Percentiles rank a stretch among this genome's conserved stretches.
Evolutionary conservation across 805 yeast species (phyloP).

Genomic region (Starmerella kuoi): DNA sequence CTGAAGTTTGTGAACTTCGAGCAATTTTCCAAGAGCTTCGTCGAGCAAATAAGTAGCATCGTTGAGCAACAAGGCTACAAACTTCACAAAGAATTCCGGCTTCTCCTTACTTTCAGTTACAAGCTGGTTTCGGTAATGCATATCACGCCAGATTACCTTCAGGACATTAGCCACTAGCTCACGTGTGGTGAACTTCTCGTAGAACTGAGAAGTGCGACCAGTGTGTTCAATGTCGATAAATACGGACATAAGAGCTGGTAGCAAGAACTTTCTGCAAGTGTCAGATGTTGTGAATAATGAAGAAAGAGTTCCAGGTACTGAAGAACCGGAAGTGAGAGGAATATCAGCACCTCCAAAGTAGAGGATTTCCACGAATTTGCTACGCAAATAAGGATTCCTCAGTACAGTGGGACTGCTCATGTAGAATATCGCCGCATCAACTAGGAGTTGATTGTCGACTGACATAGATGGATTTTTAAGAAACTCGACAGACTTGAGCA

Average conservation of each 20-base stretch:
- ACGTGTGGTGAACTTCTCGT: constrained; percentile 87
- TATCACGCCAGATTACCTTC: constrained; percentile 71
- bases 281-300: constrained; percentile 51
- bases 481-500: constrained; percentile 29
- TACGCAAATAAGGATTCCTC: constrained; percentile 87
- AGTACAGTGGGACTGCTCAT: constrained; percentile 54
- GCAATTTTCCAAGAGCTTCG: constrained; percentile 71
- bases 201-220: constrained; percentile 88
- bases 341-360: constrained; percentile 53
- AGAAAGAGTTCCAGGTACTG: constrained; percentile 53
- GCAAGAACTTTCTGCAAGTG: constrained; percentile 49
- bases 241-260: constrained; percentile 76
- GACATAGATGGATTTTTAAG: constrained; percentile 11
- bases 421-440: constrained; percentile 62
- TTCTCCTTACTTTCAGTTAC: constrained; percentile 52
- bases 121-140: constrained; percentile 55
- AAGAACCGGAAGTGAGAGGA: constrained; percentile 31
- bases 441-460: constrained; percentile 31
- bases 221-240: constrained; percentile 94
- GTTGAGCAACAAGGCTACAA: constrained; percentile 81
- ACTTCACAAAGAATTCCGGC: constrained; percentile 77
- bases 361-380: constrained; percentile 67
- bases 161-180: constrained; percentile 73
- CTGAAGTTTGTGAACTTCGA: constrained; percentile 65
- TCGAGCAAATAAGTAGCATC: constrained; percentile 87